phyloP scores from a whole-genome alignment of 2,329 filamentous ascomycete species.

The Gaeumannomyces sp. region DNA sequence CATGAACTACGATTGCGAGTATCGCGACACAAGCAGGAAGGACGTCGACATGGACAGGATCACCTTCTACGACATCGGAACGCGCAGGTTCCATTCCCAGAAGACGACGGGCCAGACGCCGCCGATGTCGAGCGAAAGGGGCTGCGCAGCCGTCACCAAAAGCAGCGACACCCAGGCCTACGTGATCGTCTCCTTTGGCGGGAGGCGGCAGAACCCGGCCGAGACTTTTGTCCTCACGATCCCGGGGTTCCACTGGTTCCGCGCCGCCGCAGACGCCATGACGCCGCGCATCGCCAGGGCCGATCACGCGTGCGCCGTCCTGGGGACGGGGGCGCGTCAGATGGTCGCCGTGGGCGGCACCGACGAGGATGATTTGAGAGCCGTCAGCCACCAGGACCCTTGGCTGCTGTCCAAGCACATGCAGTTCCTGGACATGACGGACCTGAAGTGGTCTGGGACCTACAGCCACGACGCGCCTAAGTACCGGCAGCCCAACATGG shows the following conservation, averaged over 20 bases:
- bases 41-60: background rate
- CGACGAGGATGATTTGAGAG: background rate
- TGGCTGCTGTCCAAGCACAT: background rate
- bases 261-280: background rate
- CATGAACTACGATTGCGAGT: no score
- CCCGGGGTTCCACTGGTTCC: background rate
- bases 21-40: background rate
- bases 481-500: background rate
- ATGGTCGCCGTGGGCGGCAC: background rate
- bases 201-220: background rate
- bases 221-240: background rate
- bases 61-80: conserved; percentile 3
- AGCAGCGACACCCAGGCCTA: background rate
- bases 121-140: background rate
- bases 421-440: conserved; percentile 4
- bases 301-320: background rate
- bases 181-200: background rate
- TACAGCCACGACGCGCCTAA: background rate
- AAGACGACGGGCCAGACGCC: background rate
- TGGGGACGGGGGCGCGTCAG: background rate
- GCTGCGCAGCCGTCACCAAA: background rate
- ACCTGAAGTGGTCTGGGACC: background rate
- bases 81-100: background rate
- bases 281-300: background rate
- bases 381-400: background rate